These are phyloP conservation scores for Phytophthora tentaculata DNA, from an alignment of 352 stramenopile genomes.

Conservation along the genomic window DNA sequence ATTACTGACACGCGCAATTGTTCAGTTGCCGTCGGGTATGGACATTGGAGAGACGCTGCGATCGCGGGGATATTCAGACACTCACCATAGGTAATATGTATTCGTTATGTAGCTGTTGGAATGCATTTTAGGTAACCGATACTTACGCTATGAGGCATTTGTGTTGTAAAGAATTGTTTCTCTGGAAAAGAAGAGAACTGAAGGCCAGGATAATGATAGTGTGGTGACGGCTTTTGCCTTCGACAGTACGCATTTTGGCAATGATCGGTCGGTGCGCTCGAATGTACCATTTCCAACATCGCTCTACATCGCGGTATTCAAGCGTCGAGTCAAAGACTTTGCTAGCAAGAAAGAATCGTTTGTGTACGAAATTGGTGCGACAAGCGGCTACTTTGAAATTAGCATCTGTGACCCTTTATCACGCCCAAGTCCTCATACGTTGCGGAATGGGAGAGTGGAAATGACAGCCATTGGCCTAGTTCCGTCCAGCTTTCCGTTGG, in stretches of 20 bases:
- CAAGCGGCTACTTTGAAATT: slow-evolving; percentile 84
- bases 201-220: background rate
- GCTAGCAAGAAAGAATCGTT: slow-evolving; percentile 12
- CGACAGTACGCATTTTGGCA: slow-evolving; percentile 46
- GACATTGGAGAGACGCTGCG: slow-evolving; percentile 53
- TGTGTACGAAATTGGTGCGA: slow-evolving; percentile 56
- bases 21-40: slow-evolving; percentile 60
- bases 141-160: background rate
- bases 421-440: slow-evolving; percentile 9
- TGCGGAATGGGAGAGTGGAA: slow-evolving; percentile 31
- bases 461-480: slow-evolving; percentile 74
- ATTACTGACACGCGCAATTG: slow-evolving; percentile 62
- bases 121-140: too few species aligned
- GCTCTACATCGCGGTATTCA: slow-evolving; percentile 65
- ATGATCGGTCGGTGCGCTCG: slow-evolving; percentile 71
- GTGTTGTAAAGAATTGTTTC: slow-evolving; percentile 16
- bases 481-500: slow-evolving; percentile 51
- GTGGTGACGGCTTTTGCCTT: slow-evolving; percentile 52
- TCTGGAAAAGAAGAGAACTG: slow-evolving; percentile 15
- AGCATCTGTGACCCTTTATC: slow-evolving; percentile 43
- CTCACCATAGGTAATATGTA: slow-evolving; percentile 47
- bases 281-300: slow-evolving; percentile 68
- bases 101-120: too few species aligned
- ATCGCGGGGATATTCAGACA: slow-evolving; percentile 35
- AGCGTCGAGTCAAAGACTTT: slow-evolving; percentile 16